phyloP scores from a whole-genome alignment of 1,284 basidiomycete species.

The Inonotus hispidus region DNA sequence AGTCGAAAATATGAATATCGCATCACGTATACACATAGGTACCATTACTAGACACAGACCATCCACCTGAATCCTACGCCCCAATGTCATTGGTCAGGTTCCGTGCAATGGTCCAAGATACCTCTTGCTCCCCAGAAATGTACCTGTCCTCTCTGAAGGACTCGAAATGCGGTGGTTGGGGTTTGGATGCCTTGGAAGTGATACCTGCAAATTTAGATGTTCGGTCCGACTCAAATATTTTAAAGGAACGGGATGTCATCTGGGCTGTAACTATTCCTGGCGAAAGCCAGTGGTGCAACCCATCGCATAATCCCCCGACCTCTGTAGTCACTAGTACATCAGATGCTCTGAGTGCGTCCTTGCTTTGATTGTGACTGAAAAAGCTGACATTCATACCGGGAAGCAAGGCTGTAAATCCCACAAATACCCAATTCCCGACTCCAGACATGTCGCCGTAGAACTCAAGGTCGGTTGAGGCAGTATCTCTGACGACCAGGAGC shows the following conservation, averaged over 20 bases:
- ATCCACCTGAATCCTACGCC: conserved; percentile 38
- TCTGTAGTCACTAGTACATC: background rate
- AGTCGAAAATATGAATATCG: no score
- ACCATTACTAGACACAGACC: conserved; percentile 40
- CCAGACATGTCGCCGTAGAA: conserved; percentile 56
- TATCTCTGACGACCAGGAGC: background rate
- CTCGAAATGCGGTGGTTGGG: conserved; percentile 61
- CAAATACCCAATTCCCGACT: conserved; percentile 56
- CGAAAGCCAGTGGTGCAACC: conserved; percentile 43
- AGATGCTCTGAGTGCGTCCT: background rate
- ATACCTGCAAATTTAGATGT: background rate
- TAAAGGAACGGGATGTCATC: conserved; percentile 49
- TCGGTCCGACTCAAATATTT: conserved; percentile 29
- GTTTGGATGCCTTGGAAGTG: conserved; percentile 36
- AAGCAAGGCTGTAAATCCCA: conserved; percentile 34
- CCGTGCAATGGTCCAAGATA: conserved; percentile 76
- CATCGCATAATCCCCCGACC: background rate
- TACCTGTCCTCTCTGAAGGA: conserved; percentile 42
- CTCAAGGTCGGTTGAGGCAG: conserved; percentile 46
- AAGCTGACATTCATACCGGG: background rate
- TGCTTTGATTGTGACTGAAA: background rate
- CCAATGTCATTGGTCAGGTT: conserved; percentile 59
- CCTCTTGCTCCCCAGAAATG: conserved; percentile 62
- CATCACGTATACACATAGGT: conserved; percentile 37
- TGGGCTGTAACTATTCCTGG: conserved; percentile 73